Evolutionary conservation across 73 alveolate species (phyloP).

Genomic region (Paramecium tetraurelia): DNA sequence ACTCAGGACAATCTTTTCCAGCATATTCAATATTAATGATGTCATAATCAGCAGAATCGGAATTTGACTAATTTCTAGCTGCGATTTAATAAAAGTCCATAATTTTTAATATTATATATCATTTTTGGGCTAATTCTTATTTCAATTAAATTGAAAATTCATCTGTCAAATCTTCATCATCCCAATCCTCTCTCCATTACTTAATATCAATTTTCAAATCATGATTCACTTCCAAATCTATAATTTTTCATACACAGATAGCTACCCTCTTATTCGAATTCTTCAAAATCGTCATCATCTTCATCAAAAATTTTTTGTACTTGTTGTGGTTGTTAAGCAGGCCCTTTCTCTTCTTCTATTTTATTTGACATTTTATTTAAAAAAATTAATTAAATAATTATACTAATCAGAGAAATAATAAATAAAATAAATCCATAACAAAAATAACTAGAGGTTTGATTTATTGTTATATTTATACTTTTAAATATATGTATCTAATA

Average conservation of each 20-base stretch:
- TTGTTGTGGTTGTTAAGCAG: background rate
- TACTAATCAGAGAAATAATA: background rate
- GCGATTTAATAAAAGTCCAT: conserved; percentile 20
- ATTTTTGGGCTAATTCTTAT: conserved; percentile 48
- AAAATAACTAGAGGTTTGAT: background rate
- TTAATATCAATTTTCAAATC: conserved; percentile 60
- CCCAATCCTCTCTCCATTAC: conserved; percentile 67
- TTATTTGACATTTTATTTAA: background rate
- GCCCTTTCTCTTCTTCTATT: conserved; percentile 24
- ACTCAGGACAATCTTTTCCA: background rate
- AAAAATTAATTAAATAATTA: background rate
- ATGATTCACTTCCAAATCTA: conserved; percentile 51
- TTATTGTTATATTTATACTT: background rate
- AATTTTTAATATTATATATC: background rate
- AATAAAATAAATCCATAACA: background rate
- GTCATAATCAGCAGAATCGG: background rate
- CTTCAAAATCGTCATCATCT: conserved; percentile 67
- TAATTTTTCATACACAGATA: background rate
- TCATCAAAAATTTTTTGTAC: conserved; percentile 51
- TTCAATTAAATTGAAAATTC: conserved; percentile 54
- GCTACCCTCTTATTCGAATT: conserved; percentile 62
- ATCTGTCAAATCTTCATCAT: conserved; percentile 64
- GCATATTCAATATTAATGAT: background rate
- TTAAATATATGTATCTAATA: background rate
- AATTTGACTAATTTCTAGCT: background rate